Percentiles rank a stretch among this genome's conserved stretches.
Conservation (phyloP, 2,329 filamentous ascomycete genomes). For the Samsoniella hepiali region DNA sequence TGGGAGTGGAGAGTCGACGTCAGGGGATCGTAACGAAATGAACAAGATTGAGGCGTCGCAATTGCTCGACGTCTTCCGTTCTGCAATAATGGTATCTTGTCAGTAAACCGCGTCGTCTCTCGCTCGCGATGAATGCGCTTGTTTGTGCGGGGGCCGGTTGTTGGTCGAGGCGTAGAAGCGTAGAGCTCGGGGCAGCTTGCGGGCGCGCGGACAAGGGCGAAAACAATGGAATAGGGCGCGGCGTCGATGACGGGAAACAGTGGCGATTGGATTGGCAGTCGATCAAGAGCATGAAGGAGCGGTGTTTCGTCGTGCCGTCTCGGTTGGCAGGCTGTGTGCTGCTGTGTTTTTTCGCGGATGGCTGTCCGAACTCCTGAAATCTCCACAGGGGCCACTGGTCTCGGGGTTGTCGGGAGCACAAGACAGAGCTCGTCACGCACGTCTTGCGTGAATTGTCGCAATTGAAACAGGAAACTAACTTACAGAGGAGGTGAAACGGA, state of each 20-base stretch:
- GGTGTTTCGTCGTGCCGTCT: background rate
- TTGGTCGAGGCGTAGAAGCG: constrained; percentile 5
- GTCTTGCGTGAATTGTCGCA: constrained; percentile 12
- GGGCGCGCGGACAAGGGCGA: background rate
- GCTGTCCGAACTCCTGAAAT: constrained; percentile 18
- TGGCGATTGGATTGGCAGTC: background rate
- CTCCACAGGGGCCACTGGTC: constrained; percentile 14
- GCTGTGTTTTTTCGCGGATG: constrained; percentile 12
- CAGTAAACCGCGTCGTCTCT: background rate
- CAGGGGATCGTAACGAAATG: constrained; percentile 18
- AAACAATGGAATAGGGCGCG: background rate
- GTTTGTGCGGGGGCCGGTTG: constrained; percentile 7
- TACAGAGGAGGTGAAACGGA: constrained; percentile 5
- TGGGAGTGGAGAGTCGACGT: constrained; percentile 18
- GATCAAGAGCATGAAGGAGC: background rate
- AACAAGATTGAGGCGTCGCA: constrained; percentile 16
- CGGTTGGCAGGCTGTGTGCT: background rate
- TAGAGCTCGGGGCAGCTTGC: background rate
- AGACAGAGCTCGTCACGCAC: constrained; percentile 8
- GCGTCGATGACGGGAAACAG: background rate
- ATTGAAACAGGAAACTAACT: constrained; percentile 15
- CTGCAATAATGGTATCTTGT: constrained; percentile 2
- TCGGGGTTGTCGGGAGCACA: constrained; percentile 10
- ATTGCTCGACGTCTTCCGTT: constrained; percentile 3
- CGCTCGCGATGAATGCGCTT: constrained; percentile 1